A percentile compares a stretch with the other conserved stretches of the same genome.
Conservation (phyloP, 495 filamentous ascomycete species). For the Apiosordaria backusii region DNA sequence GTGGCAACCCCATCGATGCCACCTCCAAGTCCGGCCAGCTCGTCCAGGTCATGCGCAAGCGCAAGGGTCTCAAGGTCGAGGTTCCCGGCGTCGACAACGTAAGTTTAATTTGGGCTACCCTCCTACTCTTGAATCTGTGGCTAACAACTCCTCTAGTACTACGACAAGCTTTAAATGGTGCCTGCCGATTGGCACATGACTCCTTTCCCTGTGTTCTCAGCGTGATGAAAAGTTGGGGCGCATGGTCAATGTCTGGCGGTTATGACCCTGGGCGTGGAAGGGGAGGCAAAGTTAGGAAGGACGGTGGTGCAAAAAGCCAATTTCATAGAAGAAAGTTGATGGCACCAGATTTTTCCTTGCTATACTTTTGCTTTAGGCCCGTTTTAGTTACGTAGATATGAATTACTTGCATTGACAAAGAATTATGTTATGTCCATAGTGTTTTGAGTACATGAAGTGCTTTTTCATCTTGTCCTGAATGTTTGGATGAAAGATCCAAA, state of each 20-base stretch:
- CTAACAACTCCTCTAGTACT: conserved; percentile 75
- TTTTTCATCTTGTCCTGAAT: neutral
- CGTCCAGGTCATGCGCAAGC: conserved; percentile 88
- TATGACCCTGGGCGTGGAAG: conserved; percentile 14
- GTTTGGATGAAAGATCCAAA: neutral
- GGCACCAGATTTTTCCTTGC: conserved; percentile 22
- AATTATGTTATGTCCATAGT: neutral
- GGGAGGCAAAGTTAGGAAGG: conserved; percentile 16
- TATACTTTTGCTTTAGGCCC: conserved; percentile 22
- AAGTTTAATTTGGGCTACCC: conserved; percentile 59
- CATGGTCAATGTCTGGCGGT: conserved; percentile 16
- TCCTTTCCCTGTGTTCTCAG: conserved; percentile 38
- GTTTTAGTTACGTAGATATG: conserved; percentile 33
- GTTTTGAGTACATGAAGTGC: neutral
- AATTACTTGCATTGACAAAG: conserved; percentile 16
- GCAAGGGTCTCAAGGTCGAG: conserved; percentile 97
- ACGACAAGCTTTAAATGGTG: conserved; percentile 88
- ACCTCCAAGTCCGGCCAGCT: conserved; percentile 82
- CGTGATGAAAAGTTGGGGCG: conserved; percentile 20
- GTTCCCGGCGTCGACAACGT: conserved; percentile 90
- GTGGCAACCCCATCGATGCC: conserved; percentile 86
- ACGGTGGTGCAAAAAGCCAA: conserved; percentile 23
- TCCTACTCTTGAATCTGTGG: neutral
- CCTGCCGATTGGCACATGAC: conserved; percentile 35
- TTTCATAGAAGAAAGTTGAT: conserved; percentile 14